phyloP scores from a whole-genome alignment of 768 basidiomycete species.

The Lentinula sp. region DNA sequence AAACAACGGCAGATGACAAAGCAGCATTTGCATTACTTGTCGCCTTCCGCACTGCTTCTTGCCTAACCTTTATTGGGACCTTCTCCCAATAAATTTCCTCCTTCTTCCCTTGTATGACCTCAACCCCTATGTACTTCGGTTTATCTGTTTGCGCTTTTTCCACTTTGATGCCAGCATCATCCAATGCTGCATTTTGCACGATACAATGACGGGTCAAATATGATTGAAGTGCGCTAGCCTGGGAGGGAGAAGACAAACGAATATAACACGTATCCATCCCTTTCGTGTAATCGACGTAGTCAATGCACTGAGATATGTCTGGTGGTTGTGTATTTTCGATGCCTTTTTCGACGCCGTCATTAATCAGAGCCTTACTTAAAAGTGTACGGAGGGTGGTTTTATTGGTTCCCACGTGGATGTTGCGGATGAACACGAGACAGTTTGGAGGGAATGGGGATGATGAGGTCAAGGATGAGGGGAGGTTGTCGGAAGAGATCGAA shows the following conservation, averaged over 20 bases:
- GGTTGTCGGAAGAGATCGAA: background rate
- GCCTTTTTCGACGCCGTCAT: background rate
- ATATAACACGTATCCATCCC: slow-evolving; percentile 73
- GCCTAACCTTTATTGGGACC: slow-evolving; percentile 66
- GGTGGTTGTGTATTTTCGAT: background rate
- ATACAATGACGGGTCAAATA: slow-evolving; percentile 33
- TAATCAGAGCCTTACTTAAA: slow-evolving; percentile 38
- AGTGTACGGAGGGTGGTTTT: slow-evolving; percentile 70
- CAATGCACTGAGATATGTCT: slow-evolving; percentile 16
- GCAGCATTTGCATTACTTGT: slow-evolving; percentile 7
- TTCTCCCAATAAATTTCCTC: slow-evolving; percentile 78
- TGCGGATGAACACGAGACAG: slow-evolving; percentile 66
- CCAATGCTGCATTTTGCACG: slow-evolving; percentile 48
- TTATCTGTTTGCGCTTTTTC: slow-evolving; percentile 4
- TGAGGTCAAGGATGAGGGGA: background rate
- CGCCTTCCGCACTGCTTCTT: slow-evolving; percentile 52
- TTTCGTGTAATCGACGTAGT: slow-evolving; percentile 79
- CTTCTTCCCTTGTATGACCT: slow-evolving; percentile 54
- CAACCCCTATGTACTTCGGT: slow-evolving; percentile 33
- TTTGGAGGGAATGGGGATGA: slow-evolving; percentile 33
- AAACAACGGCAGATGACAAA: background rate
- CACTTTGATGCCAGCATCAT: slow-evolving; percentile 36
- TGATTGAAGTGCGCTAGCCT: slow-evolving; percentile 37
- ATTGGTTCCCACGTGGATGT: slow-evolving; percentile 71
- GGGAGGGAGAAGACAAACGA: slow-evolving; percentile 49